Base-by-base conservation (phyloP, 768 basidiomycete genomes). In the Dentipellis sp. region DNA sequence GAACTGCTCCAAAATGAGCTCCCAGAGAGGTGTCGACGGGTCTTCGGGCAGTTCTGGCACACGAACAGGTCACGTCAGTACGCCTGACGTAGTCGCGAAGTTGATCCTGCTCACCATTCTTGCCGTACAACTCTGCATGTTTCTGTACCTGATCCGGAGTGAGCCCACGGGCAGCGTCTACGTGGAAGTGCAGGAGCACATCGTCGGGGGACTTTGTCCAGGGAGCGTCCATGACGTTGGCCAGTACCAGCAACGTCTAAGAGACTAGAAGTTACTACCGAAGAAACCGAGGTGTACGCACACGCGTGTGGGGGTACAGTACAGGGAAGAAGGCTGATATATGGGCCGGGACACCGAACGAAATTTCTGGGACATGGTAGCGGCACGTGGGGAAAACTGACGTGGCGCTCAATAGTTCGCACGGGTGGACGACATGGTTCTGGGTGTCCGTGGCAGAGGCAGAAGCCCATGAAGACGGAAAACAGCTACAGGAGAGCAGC, bases 1-100 rank as follows among this genome's bases (percentile, higher is more conserved):
- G 79, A 99, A 99, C 72, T 99, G 95, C 63, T 97, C 94, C n/a
- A 99, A 78, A 58, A 99, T 87, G 58, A 98, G 83, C 66, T 91
- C 80, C 91, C 93, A 94, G 35, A 98, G 67, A 3, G 94, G 91
- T 4, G 95, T 97, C 3, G 91, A 74, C 0, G 91, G 86, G 10
- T 94, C 91, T 66, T 97, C 93, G 10, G 95, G 94, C 7, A 99
- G 78, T 66, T 91, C 95, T 98, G 68, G 50, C 42, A 50, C 50
- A 22, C 34, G 47, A 59, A 34, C 23, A 19, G 7, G 34, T 49
- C 22, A 53, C 19, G 37, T 29, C 29, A 17, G 4, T n/a, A 35
- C 35, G 35, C 19, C 53, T 8, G n/a, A 35, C 34, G 4, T 29
- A 10, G 52, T 23, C 16, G 19, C 38, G 22, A 56, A 29, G 23